Percentiles rank a stretch among this genome's conserved stretches.
Evolutionary conservation across 441 rosid species (phyloP).

Genomic region (Hura crepitans): DNA sequence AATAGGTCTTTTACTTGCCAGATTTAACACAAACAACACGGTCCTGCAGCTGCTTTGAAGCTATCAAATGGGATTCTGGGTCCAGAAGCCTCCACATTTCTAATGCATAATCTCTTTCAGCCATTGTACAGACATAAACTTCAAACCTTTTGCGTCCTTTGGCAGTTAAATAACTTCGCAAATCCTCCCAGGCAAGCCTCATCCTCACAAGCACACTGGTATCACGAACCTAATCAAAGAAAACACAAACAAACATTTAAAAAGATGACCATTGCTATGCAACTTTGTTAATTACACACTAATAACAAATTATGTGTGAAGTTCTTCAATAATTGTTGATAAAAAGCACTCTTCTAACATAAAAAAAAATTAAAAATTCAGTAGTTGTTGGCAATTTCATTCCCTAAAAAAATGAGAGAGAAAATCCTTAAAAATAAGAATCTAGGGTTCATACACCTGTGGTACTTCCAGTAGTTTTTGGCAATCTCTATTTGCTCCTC

Average conservation of each 20-base stretch:
- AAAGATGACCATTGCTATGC: background rate
- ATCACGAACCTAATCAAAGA: conserved; percentile 65
- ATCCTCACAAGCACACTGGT: conserved; percentile 96
- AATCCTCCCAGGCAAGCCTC: conserved; percentile 95
- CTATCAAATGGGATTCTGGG: conserved; percentile 76
- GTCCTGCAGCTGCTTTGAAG: conserved; percentile 61
- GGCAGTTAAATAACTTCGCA: conserved; percentile 82
- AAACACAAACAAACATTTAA: conserved; percentile 18
- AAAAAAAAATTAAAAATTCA: background rate
- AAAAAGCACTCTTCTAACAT: background rate
- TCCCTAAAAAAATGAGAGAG: too few species aligned
- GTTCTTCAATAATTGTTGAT: background rate
- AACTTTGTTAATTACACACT: background rate
- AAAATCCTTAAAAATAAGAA: too few species aligned
- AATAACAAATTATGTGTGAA: background rate
- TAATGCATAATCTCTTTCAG: conserved; percentile 93
- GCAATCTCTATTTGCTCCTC: background rate
- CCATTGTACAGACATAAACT: conserved; percentile 98
- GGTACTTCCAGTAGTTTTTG: background rate
- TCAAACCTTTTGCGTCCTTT: conserved; percentile 87
- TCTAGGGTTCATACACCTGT: background rate
- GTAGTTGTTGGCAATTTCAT: background rate
- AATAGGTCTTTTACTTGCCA: conserved; percentile 42
- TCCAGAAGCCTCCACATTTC: conserved; percentile 99
- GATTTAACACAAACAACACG: conserved; percentile 93